Evolutionary conservation across 176 grass and related monocot species (phyloP).

Genomic region (Aegilops tauschii): DNA sequence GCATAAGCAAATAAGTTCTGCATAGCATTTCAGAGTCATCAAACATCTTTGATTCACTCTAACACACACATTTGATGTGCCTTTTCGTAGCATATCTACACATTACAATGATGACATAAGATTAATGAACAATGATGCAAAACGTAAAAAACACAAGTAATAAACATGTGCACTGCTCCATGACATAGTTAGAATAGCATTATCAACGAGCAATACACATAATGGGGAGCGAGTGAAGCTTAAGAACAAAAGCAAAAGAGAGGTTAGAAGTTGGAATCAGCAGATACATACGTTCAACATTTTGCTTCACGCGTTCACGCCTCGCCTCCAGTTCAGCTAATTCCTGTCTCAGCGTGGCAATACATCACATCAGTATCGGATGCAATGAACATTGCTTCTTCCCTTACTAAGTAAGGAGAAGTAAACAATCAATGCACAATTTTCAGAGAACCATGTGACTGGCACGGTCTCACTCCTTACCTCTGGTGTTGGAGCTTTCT

Average conservation of each 20-base stretch:
- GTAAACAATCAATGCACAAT: background rate
- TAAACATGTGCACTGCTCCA: background rate
- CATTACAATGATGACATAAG: background rate
- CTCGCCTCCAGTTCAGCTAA: slow-evolving; percentile 73
- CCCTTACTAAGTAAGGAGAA: background rate
- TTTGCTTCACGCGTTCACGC: slow-evolving; percentile 68
- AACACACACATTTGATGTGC: background rate
- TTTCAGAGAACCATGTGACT: background rate
- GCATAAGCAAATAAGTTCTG: background rate
- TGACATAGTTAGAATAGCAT: background rate
- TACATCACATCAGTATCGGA: slow-evolving; percentile 18
- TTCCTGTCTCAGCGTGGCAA: slow-evolving; percentile 44
- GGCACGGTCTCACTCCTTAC: slow-evolving; percentile 21
- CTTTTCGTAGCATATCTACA: background rate
- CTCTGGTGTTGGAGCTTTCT: slow-evolving; percentile 82
- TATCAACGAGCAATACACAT: background rate
- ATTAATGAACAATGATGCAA: background rate
- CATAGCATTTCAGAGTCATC: background rate
- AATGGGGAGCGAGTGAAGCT: background rate
- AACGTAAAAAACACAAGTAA: background rate
- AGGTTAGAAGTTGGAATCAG: background rate
- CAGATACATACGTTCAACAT: slow-evolving; percentile 66
- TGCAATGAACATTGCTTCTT: background rate
- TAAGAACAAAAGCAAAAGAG: background rate
- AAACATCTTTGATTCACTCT: background rate